Evolutionary conservation across 768 basidiomycete species (phyloP), one percentile per base, ranked within the genome.

Genomic region (Pholiota molesta): DNA sequence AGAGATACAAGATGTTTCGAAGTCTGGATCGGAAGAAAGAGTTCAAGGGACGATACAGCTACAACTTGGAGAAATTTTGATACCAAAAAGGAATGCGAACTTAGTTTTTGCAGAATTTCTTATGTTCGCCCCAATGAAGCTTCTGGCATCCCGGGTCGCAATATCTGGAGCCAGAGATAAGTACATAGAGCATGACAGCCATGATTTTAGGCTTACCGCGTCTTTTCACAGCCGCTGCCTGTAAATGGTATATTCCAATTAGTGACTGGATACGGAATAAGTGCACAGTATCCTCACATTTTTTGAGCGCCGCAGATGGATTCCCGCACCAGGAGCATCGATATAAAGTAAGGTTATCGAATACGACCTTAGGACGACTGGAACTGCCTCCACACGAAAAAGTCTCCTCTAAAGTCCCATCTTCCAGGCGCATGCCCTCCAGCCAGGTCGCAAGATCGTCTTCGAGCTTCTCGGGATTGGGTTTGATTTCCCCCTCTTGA

Each of bases 301-400:
- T 72, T 54, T 65, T 65, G 47, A 72, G 55, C 14, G 26, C 66
- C 14, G 66, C 71, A n/a, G 71, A 88, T 6, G 87, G 86, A 60
- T 88, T 89, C 6, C 81, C 78, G 62, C 88, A 89, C 79, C 82
- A 86, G 26, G 86, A 86, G 66, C 89, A 90, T 26, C 79, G 73
- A 71, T 86, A 89, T 44, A 90, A 71, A 39, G 72, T 78, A 8
- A 86, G 81, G 19, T 75, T 73, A 51, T 86, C 84, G 19, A 72
- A 69, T 60, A 78, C 82, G 65, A 86, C 75, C 66, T 76, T 80
- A 13, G 82, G 79, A 13, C 75, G 72, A 37, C 77, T 72, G 47
- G 73, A 65, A 19, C 70, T 68, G 5, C 19, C 49, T 26, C 57
- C 73, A 60, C 49, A 68, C 39, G 35, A 72, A 68, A 35, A 72